Evolutionary conservation across 495 filamentous ascomycete species (phyloP), one percentile per base, ranked within the genome.

Genomic region (Pseudotulostoma volvatum): DNA sequence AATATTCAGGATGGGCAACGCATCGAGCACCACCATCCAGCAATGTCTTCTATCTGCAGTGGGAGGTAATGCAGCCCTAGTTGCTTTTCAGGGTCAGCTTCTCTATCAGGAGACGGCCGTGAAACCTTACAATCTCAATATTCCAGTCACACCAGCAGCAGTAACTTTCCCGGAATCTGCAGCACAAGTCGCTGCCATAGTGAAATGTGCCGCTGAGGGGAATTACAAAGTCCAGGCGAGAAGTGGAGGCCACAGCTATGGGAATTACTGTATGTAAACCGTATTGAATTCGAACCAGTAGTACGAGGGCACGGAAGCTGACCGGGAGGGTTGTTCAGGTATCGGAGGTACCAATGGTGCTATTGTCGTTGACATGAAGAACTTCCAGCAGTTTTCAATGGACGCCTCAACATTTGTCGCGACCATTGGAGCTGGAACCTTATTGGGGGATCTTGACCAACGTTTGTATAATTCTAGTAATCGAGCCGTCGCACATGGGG

Each of bases 201-300:
- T 77, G 7, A 62, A 60, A 35, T 78, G 73, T 41, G 76, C 72
- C 1, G 53, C 48, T 0, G 46, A 53, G 9, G 60, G 60, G 41
- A 54, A 55, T 33, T 47, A 71, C 42, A 74, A 73, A 48, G 73
- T 81, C 30, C 73, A 77, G 44, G 61, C 78, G 8, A 74, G 67
- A 45, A 70, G 67, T 15, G 78, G 78, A n/a, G 79, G 79, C 4
- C 79, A 81, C 50, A 77, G 71, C 1, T 81, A 76, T 52, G 70
- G 64, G 7, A 68, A 62, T 0, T 67, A 61, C 49, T 42, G 40
- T 37, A 46, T 42, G n/a, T 53, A 14, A 34, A 11, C 3, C 9
- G 18, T 21, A 16, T 21, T 23, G 11, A n/a, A n/a, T n/a, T n/a
- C n/a, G n/a, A n/a, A n/a, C n/a, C n/a, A n/a, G n/a, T n/a, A n/a